A percentile compares a stretch with the other conserved stretches of the same genome.
phyloP scores from a whole-genome alignment of 352 stramenopile genomes.

The Phytophthora rubi region DNA sequence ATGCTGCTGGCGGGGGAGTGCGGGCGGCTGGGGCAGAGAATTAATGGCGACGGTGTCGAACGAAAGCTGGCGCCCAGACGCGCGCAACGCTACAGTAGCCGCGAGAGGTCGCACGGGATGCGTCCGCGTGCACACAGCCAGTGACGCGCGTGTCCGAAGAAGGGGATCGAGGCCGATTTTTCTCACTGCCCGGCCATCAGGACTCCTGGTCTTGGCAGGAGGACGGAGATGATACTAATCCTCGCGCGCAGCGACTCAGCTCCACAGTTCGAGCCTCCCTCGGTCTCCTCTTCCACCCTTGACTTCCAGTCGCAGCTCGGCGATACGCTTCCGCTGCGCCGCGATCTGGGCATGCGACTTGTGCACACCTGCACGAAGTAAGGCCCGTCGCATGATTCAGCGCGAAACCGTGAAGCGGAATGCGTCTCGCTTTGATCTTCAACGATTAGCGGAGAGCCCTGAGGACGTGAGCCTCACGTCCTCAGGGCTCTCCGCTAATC shows the following conservation, averaged over 20 bases:
- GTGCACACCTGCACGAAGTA: conserved; percentile 8
- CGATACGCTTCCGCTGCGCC: too few species aligned
- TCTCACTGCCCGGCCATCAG: neutral
- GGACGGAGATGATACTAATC: neutral
- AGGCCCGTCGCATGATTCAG: neutral
- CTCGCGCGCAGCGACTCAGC: too few species aligned
- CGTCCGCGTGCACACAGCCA: neutral
- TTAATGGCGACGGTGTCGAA: conserved; percentile 18
- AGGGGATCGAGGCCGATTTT: neutral
- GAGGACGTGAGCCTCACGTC: conserved; percentile 17
- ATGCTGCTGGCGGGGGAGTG: conserved; percentile 8
- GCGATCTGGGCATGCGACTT: conserved; percentile 21
- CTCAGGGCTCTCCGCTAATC: too few species aligned
- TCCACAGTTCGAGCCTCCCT: neutral
- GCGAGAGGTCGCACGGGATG: conserved; percentile 2
- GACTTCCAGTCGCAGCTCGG: neutral
- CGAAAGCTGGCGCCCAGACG: neutral
- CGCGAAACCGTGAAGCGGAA: conserved; percentile 15
- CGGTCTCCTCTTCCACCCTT: conserved; percentile 6
- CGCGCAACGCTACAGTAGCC: neutral
- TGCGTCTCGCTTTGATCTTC: conserved; percentile 10
- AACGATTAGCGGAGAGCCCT: conserved; percentile 23
- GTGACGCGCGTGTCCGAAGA: neutral
- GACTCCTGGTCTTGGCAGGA: neutral
- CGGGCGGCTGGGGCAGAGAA: conserved; percentile 15